Evolutionary conservation across 1,139 yeast species (phyloP).

Genomic region (Suhomyces yuchorum): DNA sequence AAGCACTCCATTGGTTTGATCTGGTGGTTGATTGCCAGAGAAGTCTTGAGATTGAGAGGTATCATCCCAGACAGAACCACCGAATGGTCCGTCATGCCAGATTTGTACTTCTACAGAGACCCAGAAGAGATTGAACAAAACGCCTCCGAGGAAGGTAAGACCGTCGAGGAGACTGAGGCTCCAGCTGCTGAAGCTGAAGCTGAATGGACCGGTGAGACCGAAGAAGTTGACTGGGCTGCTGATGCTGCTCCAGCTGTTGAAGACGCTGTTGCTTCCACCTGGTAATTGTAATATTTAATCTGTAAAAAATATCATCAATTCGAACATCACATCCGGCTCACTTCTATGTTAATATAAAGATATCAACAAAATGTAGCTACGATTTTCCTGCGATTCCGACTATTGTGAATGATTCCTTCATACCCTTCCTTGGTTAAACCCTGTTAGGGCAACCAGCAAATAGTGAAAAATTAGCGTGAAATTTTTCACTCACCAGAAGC

Average conservation of each 20-base stretch:
- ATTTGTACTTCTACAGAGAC: slow-evolving; percentile 99
- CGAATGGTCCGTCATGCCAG: slow-evolving; percentile 99
- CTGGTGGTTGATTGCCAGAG: slow-evolving; percentile 99
- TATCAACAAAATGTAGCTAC: slow-evolving; percentile 3
- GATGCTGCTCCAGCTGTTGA: slow-evolving; percentile 73
- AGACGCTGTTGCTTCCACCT: slow-evolving; percentile 71
- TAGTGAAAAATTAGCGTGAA: too few species aligned
- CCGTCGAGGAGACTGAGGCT: slow-evolving; percentile 52
- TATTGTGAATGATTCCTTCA: neutral
- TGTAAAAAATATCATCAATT: slow-evolving; percentile 16
- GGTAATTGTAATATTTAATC: slow-evolving; percentile 35
- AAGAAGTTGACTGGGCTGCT: slow-evolving; percentile 65
- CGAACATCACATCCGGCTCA: slow-evolving; percentile 13
- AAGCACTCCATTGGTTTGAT: slow-evolving; percentile 99
- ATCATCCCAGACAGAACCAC: slow-evolving; percentile 95
- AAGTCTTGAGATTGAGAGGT: slow-evolving; percentile 99
- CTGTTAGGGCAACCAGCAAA: too few species aligned
- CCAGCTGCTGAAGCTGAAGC: slow-evolving; percentile 53
- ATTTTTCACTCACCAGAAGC: too few species aligned
- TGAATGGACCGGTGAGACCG: slow-evolving; percentile 60
- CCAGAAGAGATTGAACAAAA: slow-evolving; percentile 98
- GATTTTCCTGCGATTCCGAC: neutral
- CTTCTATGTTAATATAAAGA: slow-evolving; percentile 15
- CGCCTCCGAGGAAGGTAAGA: slow-evolving; percentile 65
- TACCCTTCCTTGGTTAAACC: too few species aligned